phyloP scores from a whole-genome alignment of 208 protist species.

The Crithidia brevicula region DNA sequence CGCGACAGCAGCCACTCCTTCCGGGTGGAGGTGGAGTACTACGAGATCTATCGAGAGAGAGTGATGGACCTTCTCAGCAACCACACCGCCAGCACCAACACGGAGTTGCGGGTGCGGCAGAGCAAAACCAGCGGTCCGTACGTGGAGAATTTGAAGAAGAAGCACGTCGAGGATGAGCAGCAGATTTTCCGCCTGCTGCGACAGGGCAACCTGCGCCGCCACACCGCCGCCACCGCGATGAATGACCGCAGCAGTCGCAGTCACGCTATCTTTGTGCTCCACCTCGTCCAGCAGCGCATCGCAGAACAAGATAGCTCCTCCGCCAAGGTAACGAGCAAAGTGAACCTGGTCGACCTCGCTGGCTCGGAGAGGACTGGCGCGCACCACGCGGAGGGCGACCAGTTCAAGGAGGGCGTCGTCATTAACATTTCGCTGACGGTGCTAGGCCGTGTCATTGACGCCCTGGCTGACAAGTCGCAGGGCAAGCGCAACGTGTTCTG shows the following conservation, averaged over 20 bases:
- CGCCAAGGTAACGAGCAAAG: conserved; percentile 56
- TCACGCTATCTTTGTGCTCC: conserved; percentile 89
- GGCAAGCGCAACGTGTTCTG: conserved; percentile 69
- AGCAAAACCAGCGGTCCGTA: conserved; percentile 65
- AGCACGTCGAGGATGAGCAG: conserved; percentile 56
- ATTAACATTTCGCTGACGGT: conserved; percentile 93
- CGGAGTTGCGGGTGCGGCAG: conserved; percentile 76
- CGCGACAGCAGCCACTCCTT: conserved; percentile 77
- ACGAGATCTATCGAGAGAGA: conserved; percentile 94
- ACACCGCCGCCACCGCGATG: conserved; percentile 88
- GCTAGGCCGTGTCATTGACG: conserved; percentile 90
- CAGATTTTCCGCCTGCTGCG: conserved; percentile 68
- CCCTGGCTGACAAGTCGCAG: conserved; percentile 52
- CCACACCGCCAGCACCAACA: conserved; percentile 17
- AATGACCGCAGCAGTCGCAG: conserved; percentile 91
- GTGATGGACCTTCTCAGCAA: conserved; percentile 78
- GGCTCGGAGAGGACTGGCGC: conserved; percentile 87
- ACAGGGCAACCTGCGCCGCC: conserved; percentile 72
- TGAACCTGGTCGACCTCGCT: conserved; percentile 96
- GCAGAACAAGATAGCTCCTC: conserved; percentile 37
- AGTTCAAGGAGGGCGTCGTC: conserved; percentile 82
- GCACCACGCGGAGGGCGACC: conserved; percentile 61
- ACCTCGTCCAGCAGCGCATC: conserved; percentile 66
- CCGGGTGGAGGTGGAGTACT: conserved; percentile 82
- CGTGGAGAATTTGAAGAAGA: conserved; percentile 73